Percentiles rank a stretch among this genome's conserved stretches.
Conservation (phyloP, 2,329 filamentous ascomycete genomes). For the Fusarium marasasianum region DNA sequence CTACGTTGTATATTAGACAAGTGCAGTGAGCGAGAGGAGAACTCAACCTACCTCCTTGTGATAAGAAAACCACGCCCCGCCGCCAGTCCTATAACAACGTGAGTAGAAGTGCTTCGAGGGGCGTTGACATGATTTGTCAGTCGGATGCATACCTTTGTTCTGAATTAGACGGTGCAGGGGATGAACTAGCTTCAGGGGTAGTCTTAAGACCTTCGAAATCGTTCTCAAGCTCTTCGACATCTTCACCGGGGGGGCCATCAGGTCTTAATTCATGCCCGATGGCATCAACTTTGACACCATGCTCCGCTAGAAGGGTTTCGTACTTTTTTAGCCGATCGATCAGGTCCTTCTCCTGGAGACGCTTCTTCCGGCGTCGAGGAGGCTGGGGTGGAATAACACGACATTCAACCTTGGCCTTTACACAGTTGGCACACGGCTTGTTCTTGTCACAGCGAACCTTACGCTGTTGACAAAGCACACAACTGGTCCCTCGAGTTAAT, state of each 20-base stretch:
- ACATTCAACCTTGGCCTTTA: slow-evolving; percentile 70
- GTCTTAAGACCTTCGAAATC: slow-evolving; percentile 65
- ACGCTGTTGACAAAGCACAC: slow-evolving; percentile 78
- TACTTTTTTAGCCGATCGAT: slow-evolving; percentile 75
- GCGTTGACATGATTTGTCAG: not conserved
- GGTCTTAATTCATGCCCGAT: slow-evolving; percentile 60
- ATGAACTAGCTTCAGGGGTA: slow-evolving; percentile 57
- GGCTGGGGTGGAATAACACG: slow-evolving; percentile 66
- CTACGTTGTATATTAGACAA: slow-evolving; percentile 45
- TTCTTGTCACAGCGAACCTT: slow-evolving; percentile 80
- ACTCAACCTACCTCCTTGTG: slow-evolving; percentile 58
- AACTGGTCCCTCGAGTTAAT: slow-evolving; percentile 69
- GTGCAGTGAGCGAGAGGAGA: not conserved
- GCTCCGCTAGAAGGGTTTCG: slow-evolving; percentile 70
- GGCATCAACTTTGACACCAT: slow-evolving; percentile 75
- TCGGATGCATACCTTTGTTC: slow-evolving; percentile 42
- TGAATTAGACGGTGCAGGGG: slow-evolving; percentile 43
- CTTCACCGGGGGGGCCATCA: slow-evolving; percentile 52
- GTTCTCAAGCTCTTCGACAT: slow-evolving; percentile 65
- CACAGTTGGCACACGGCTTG: slow-evolving; percentile 76
- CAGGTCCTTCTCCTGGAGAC: slow-evolving; percentile 75
- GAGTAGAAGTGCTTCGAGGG: not conserved
- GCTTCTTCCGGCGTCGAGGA: slow-evolving; percentile 67
- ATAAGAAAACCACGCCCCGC: slow-evolving; percentile 58
- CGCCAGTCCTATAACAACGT: slow-evolving; percentile 24